These are phyloP conservation scores for Penicillium silybi DNA, from an alignment of 495 filamentous ascomycete genomes.

Conservation along the genomic window DNA sequence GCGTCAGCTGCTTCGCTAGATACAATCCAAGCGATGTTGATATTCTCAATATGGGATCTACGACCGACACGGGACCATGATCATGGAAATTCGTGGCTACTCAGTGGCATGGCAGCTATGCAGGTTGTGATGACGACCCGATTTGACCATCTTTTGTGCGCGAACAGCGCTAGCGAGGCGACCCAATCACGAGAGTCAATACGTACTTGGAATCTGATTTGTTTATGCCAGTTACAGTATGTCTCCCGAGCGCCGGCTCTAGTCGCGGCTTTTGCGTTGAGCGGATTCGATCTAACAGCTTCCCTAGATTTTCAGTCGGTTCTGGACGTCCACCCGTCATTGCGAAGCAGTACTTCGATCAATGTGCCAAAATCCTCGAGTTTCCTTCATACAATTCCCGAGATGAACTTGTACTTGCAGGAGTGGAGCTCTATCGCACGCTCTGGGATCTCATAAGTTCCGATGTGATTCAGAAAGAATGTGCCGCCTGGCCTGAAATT, in stretches of 20 bases:
- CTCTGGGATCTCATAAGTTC: slow-evolving; percentile 14
- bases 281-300: background rate
- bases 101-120: slow-evolving; percentile 17
- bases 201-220: slow-evolving; percentile 19
- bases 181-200: slow-evolving; percentile 4
- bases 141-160: slow-evolving; percentile 7
- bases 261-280: background rate
- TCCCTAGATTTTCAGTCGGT: slow-evolving; percentile 15
- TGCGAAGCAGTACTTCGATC: slow-evolving; percentile 11
- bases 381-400: slow-evolving; percentile 11
- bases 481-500: slow-evolving; percentile 11
- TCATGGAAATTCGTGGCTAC: slow-evolving; percentile 17
- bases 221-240: slow-evolving; percentile 17
- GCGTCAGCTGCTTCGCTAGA: slow-evolving; percentile 6
- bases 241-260: background rate
- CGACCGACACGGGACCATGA: slow-evolving; percentile 13
- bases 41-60: slow-evolving; percentile 20
- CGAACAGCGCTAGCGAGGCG: background rate
- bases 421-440: slow-evolving; percentile 8
- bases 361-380: slow-evolving; percentile 14
- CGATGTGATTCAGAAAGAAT: slow-evolving; percentile 3
- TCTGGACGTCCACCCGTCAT: slow-evolving; percentile 16
- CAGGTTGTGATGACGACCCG: slow-evolving; percentile 11
- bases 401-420: slow-evolving; percentile 14
- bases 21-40: slow-evolving; percentile 17